These are phyloP conservation scores for Mentha longifolia DNA, from an alignment of 257 asterid genomes.

Conservation along the genomic window DNA sequence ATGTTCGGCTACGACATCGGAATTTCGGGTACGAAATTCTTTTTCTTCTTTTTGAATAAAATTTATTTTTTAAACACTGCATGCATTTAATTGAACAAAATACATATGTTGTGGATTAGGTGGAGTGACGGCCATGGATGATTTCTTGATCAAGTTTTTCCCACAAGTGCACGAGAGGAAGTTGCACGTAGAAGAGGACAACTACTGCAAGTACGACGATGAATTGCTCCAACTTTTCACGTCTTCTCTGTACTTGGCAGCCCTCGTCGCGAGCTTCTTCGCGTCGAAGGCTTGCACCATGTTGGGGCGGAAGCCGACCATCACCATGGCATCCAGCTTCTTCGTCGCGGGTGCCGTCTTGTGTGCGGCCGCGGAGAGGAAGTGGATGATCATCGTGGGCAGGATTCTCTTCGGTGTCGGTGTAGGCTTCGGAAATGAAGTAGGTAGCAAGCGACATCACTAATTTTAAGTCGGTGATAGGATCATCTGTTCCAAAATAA, in stretches of 20 bases:
- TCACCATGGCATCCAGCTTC: conserved; percentile 45
- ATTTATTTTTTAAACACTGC: background rate
- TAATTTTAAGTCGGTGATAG: background rate
- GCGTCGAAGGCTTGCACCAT: conserved; percentile 67
- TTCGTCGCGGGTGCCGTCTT: conserved; percentile 60
- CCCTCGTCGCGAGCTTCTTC: conserved; percentile 67
- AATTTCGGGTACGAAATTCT: conserved; percentile 45
- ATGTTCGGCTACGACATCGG: conserved; percentile 67
- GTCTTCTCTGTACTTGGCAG: conserved; percentile 75
- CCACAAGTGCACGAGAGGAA: conserved; percentile 58
- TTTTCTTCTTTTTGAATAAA: background rate
- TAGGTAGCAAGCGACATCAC: conserved; percentile 22
- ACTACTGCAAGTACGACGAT: conserved; percentile 80
- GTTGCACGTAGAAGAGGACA: conserved; percentile 49
- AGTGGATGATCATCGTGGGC: conserved; percentile 64
- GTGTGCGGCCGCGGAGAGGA: conserved; percentile 45
- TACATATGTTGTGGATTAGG: conserved; percentile 39
- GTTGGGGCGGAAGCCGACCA: conserved; percentile 72
- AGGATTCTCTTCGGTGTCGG: conserved; percentile 76
- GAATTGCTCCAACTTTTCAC: conserved; percentile 84
- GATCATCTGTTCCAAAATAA: background rate
- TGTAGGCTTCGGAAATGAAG: conserved; percentile 92
- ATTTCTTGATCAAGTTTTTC: conserved; percentile 70
- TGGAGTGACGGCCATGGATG: conserved; percentile 87
- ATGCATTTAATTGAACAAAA: background rate